Conservation (phyloP, 106 monocot species). For the Iris macrosiphon region DNA sequence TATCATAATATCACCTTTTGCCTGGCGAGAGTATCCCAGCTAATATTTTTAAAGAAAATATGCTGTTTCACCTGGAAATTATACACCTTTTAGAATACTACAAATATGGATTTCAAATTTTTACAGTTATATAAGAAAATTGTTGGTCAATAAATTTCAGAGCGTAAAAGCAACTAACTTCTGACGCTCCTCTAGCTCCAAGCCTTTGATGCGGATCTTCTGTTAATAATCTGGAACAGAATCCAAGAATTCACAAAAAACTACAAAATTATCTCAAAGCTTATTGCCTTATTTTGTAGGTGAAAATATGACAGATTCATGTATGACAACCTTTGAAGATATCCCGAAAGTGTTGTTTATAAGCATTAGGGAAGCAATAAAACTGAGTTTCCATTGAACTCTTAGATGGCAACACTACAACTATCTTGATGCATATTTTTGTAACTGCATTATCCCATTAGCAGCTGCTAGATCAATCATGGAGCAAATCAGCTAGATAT, state of each 20-base stretch:
- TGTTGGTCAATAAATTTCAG: too few species aligned
- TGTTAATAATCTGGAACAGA: slow-evolving; percentile 71
- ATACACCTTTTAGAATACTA: neutral
- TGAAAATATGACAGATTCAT: too few species aligned
- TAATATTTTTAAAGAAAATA: slow-evolving; percentile 89
- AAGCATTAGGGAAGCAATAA: too few species aligned
- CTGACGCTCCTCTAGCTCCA: slow-evolving; percentile 87
- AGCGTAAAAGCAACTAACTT: slow-evolving; percentile 49
- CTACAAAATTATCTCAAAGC: neutral
- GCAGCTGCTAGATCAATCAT: too few species aligned
- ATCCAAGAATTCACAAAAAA: neutral
- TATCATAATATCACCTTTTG: slow-evolving; percentile 60
- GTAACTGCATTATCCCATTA: too few species aligned
- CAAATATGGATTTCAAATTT: slow-evolving; percentile 5
- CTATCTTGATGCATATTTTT: too few species aligned
- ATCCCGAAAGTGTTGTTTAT: too few species aligned
- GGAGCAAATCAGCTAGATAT: too few species aligned
- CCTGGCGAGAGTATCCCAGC: slow-evolving; percentile 95
- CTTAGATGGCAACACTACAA: too few species aligned
- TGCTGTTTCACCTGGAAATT: slow-evolving; percentile 84
- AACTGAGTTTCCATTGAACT: too few species aligned
- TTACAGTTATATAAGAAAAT: neutral
- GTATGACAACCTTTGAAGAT: too few species aligned
- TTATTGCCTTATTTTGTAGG: neutral
- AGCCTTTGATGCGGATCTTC: slow-evolving; percentile 97